Percentiles rank a stretch among this genome's conserved stretches.
phyloP scores from a whole-genome alignment of 179 eudicot genomes.

The Spergularia azorica region DNA sequence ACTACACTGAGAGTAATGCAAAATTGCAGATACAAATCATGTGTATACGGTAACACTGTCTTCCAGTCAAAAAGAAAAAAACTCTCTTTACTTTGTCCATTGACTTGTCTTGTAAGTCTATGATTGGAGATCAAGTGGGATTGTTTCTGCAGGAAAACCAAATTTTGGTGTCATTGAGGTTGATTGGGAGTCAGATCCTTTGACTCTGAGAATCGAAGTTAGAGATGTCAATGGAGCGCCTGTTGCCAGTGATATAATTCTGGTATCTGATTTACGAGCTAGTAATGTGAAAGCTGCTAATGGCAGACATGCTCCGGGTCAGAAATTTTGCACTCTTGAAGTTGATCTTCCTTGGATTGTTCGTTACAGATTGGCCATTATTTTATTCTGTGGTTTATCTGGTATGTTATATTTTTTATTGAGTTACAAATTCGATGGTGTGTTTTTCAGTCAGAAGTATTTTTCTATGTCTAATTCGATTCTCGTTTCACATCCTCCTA shows the following conservation, averaged over 20 bases:
- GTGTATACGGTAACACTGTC: slow-evolving; percentile 58
- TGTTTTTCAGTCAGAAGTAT: too few relatives aligned
- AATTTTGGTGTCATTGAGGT: slow-evolving; percentile 73
- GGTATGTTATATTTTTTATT: slow-evolving; percentile 34
- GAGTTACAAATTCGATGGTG: too few relatives aligned
- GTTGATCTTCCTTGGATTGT: slow-evolving; percentile 57
- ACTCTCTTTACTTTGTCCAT: background rate
- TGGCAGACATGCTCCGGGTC: slow-evolving; percentile 24
- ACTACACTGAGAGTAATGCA: slow-evolving; percentile 52
- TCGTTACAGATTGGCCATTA: slow-evolving; percentile 54
- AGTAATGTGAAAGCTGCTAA: slow-evolving; percentile 15
- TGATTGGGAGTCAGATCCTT: slow-evolving; percentile 59
- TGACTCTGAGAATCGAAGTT: slow-evolving; percentile 52
- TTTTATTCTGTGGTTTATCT: slow-evolving; percentile 37
- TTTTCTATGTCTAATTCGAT: too few relatives aligned
- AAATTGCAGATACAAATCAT: slow-evolving; percentile 64
- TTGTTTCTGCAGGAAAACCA: slow-evolving; percentile 46
- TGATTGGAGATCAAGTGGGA: background rate
- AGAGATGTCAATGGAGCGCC: slow-evolving; percentile 56
- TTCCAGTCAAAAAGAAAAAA: too few relatives aligned
- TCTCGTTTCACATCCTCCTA: background rate
- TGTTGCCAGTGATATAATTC: slow-evolving; percentile 41
- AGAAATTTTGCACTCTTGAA: slow-evolving; percentile 59
- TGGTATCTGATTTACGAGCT: slow-evolving; percentile 49
- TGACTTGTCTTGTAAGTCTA: slow-evolving; percentile 1